These are phyloP conservation scores for Amoebophrya sp. DNA, from an alignment of 169 alveolate genomes.

Conservation along the genomic window DNA sequence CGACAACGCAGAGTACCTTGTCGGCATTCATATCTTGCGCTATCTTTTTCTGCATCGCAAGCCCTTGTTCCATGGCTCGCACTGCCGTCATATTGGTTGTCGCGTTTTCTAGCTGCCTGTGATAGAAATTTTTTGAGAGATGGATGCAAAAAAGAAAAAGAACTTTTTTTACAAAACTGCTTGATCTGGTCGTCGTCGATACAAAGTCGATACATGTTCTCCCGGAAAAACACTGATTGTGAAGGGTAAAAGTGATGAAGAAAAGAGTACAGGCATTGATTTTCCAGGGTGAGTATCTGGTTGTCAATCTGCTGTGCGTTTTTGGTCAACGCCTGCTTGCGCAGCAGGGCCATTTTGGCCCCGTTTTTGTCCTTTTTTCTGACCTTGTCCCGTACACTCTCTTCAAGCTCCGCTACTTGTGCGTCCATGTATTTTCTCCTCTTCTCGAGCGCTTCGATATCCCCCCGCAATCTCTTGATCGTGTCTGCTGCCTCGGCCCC, in stretches of 20 bases:
- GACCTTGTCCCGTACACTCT: not conserved
- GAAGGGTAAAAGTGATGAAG: too few species aligned
- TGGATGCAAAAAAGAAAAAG: too few species aligned
- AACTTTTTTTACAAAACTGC: too few species aligned
- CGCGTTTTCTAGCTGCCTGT: not conserved
- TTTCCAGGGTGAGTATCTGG: not conserved
- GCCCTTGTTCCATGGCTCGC: not conserved
- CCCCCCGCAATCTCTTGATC: not conserved
- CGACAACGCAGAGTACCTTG: too few species aligned
- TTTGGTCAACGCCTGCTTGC: not conserved
- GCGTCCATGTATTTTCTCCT: not conserved
- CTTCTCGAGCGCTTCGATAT: not conserved
- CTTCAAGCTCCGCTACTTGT: not conserved
- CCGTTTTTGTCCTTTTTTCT: constrained; percentile 4
- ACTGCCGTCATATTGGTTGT: not conserved
- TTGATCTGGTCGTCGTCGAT: too few species aligned
- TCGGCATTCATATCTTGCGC: not conserved
- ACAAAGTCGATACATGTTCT: too few species aligned
- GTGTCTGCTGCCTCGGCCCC: not conserved
- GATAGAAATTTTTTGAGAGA: too few species aligned
- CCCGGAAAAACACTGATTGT: too few species aligned
- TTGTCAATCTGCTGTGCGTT: not conserved
- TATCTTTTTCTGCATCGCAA: not conserved
- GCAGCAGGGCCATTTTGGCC: not conserved
- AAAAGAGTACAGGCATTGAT: not conserved